phyloP scores from a whole-genome alignment of 2,329 filamentous ascomycete genomes.

The Penicillium decumbens region DNA sequence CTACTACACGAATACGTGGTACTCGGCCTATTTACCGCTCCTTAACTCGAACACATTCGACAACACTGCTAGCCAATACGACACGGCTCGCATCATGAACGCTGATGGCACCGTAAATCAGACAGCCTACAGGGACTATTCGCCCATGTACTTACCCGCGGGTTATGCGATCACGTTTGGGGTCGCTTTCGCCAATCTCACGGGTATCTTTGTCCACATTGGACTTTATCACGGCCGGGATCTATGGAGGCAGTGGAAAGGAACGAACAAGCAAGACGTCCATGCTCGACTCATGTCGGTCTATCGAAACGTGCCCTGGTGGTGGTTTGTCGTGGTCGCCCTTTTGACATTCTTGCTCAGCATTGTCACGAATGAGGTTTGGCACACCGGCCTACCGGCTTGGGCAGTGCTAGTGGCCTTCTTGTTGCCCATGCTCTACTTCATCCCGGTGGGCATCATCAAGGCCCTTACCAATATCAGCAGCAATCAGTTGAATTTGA shows the following conservation, averaged over 20 bases:
- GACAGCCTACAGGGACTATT: conserved; percentile 59
- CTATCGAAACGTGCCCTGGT: conserved; percentile 43
- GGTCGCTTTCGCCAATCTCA: conserved; percentile 63
- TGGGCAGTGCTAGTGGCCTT: conserved; percentile 47
- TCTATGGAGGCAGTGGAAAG: conserved; percentile 34
- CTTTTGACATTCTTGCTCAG: conserved; percentile 36
- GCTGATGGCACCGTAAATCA: conserved; percentile 54
- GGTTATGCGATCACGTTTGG: conserved; percentile 56
- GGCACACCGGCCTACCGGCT: conserved; percentile 44
- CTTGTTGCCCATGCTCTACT: conserved; percentile 44
- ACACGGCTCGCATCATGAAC: conserved; percentile 58
- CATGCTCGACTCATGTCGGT: conserved; percentile 43
- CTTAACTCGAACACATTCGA: conserved; percentile 60
- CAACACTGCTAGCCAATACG: conserved; percentile 58
- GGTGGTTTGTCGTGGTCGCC: conserved; percentile 44
- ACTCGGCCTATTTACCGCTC: conserved; percentile 58
- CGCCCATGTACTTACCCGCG: conserved; percentile 60
- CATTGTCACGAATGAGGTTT: conserved; percentile 40
- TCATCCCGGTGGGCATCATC: conserved; percentile 48
- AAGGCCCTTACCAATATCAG: conserved; percentile 48
- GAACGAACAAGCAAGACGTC: conserved; percentile 36
- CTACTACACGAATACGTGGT: conserved; percentile 54
- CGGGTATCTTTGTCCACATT: conserved; percentile 48
- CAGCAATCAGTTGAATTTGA: conserved; percentile 46
- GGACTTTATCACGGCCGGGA: conserved; percentile 38